Conservation (phyloP, 2,329 filamentous ascomycete species). For the Arthrobotrys sphaeroides region DNA sequence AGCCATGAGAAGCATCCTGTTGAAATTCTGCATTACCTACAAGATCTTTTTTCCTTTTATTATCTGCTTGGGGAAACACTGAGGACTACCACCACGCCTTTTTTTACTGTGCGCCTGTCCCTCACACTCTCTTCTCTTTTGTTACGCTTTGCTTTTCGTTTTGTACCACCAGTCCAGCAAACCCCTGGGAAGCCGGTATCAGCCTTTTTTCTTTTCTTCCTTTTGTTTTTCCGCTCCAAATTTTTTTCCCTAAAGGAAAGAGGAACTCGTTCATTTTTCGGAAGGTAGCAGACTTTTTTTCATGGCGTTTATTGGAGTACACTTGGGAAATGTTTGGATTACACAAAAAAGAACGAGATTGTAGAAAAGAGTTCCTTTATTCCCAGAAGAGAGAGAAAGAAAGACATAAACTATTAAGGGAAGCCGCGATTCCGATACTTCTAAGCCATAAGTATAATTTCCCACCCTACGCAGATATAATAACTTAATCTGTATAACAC, state of each 20-base stretch:
- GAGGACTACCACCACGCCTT: constrained; percentile 19
- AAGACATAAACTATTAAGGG: constrained; percentile 4
- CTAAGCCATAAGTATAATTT: constrained; percentile 30
- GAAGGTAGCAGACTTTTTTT: constrained; percentile 41
- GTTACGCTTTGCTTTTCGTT: constrained; percentile 18
- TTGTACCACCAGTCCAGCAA: constrained; percentile 8
- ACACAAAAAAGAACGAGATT: constrained; percentile 25
- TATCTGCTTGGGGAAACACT: constrained; percentile 15
- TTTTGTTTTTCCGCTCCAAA: not conserved
- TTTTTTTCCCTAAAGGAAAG: constrained; percentile 18
- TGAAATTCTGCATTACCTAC: constrained; percentile 33
- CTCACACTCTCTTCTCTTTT: constrained; percentile 17
- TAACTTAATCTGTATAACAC: constrained; percentile 24
- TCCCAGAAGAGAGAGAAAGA: not conserved
- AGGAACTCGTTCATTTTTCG: constrained; percentile 50
- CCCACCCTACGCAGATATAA: not conserved
- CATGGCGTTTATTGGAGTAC: constrained; percentile 47
- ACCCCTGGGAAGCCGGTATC: constrained; percentile 1
- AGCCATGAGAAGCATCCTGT: constrained; percentile 2
- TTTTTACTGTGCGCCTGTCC: not conserved
- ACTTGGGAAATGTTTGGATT: constrained; percentile 12
- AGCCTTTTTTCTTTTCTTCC: not conserved
- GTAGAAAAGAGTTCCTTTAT: constrained; percentile 32
- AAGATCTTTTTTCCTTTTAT: constrained; percentile 29
- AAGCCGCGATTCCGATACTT: constrained; percentile 7